A percentile compares a stretch with the other conserved stretches of the same genome.
These are phyloP conservation scores for Komagataella kurtzmanii DNA, from an alignment of 805 yeast species.

Conservation along the genomic window DNA sequence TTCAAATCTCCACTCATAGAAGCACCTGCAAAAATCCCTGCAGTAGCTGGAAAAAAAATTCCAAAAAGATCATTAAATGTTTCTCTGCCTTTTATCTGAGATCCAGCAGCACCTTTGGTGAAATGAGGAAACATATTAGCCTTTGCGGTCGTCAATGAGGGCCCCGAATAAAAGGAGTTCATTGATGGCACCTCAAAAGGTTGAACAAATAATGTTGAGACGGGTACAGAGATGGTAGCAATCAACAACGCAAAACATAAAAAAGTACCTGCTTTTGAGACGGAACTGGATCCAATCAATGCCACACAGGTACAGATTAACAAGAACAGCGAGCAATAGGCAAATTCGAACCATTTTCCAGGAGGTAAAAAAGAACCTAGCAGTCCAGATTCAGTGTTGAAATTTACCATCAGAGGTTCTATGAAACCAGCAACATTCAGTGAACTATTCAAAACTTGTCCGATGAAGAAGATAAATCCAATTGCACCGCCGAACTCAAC, in stretches of 20 bases:
- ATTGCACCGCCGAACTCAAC: slow-evolving; percentile 98
- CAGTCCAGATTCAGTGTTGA: slow-evolving; percentile 49
- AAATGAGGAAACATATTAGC: slow-evolving; percentile 68
- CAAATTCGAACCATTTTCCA: slow-evolving; percentile 53
- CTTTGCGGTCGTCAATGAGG: slow-evolving; percentile 50
- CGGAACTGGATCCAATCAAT: slow-evolving; percentile 66
- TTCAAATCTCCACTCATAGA: slow-evolving; percentile 92
- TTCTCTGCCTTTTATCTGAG: slow-evolving; percentile 46
- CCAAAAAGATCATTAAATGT: slow-evolving; percentile 83
- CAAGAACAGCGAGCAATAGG: slow-evolving; percentile 60
- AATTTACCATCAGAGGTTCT: slow-evolving; percentile 77
- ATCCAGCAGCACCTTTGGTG: slow-evolving; percentile 89
- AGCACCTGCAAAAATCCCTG: slow-evolving; percentile 98
- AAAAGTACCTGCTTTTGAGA: slow-evolving; percentile 70
- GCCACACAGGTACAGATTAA: slow-evolving; percentile 66
- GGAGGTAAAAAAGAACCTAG: slow-evolving; percentile 44
- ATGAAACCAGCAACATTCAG: slow-evolving; percentile 92
- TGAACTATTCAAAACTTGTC: slow-evolving; percentile 85
- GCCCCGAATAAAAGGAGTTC: slow-evolving; percentile 50
- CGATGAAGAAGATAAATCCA: slow-evolving; percentile 87
- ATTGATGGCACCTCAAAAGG: slow-evolving; percentile 48
- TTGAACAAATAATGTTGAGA: slow-evolving; percentile 52
- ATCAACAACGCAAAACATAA: slow-evolving; percentile 52
- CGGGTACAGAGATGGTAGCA: slow-evolving; percentile 72
- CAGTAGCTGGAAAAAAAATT: slow-evolving; percentile 94